Base-by-base conservation (phyloP, 306 rosid species). In the Fragaria nilgerrensis region DNA sequence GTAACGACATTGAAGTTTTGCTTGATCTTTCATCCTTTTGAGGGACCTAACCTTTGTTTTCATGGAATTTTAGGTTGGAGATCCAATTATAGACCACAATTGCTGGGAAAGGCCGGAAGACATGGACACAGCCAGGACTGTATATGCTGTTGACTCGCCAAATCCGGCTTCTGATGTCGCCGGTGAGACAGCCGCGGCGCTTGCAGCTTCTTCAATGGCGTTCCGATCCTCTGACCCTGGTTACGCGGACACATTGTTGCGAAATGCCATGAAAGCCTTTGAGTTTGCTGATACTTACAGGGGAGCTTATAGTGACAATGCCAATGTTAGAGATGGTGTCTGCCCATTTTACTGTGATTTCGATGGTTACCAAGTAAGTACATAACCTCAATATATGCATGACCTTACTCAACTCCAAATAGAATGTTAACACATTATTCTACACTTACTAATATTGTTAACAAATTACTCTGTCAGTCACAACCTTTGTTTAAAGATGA, bases 21-120 rank as follows among this genome's bases (percentile, higher is more conserved):
- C 27, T 44, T 22, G 4, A 8, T 32, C 22, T 32, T 61, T 25
- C 66, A 9, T 39, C 10, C 50, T 27, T 27, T 8, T 19, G 17
- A n/a, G 77, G 76, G 67, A 39, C 2, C 37, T 37, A 55, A 68
- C 19, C 13, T 55, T 36, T 22, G 27, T 15, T 56, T 45, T 37
- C 29, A 67, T 69, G 69, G 7, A 25, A 27, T 44, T 3, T 27
- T 70, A 94, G 98, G 97, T 94, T 47, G 98, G 98, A 14, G 97
- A 94, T 78, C 98, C 98, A 29, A 87, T 53, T 34, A 59, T 65
- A 12, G 98, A 94, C 74, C 98, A 94, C 11, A 77, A 56, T 32
- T 94, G 98, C 77, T 94, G 97, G 98, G 97, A 94, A 82, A 92
- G 98, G 32, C 93, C 96, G 6, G 98, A 92, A 83, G 98, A 94